phyloP scores from a whole-genome alignment of 805 yeast genomes.

The Pichia cephalocereana region DNA sequence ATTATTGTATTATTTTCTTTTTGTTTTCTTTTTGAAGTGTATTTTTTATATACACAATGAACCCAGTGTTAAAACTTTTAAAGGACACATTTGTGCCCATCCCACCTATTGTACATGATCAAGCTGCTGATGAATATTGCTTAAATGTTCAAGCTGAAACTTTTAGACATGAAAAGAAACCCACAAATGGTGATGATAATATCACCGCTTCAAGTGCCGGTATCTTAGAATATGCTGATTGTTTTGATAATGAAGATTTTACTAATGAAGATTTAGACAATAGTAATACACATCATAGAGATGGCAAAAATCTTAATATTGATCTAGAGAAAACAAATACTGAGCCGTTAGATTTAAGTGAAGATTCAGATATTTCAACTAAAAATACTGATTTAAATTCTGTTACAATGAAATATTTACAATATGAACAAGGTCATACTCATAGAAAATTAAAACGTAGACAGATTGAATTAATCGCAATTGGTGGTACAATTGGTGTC shows the following conservation, averaged over 20 bases:
- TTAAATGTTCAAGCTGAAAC: slow-evolving; percentile 9
- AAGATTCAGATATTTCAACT: neutral
- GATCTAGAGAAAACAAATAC: neutral
- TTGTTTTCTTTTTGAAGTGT: neutral
- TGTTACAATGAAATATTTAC: neutral
- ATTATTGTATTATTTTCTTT: no score
- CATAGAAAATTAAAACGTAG: slow-evolving; percentile 40
- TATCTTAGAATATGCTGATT: slow-evolving; percentile 6
- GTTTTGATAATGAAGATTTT: slow-evolving; percentile 8
- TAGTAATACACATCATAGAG: neutral
- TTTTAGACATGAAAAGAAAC: neutral
- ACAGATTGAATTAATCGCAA: slow-evolving; percentile 68
- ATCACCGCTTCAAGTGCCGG: neutral
- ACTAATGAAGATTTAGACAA: slow-evolving; percentile 1
- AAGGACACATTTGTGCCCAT: slow-evolving; percentile 15
- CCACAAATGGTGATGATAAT: neutral
- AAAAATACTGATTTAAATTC: neutral
- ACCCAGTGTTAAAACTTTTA: neutral
- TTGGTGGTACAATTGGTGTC: slow-evolving; percentile 45
- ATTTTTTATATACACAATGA: neutral
- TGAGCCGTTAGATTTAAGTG: neutral
- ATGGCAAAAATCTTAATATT: neutral
- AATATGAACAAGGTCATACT: slow-evolving; percentile 10
- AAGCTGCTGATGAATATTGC: neutral
- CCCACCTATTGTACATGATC: slow-evolving; percentile 1